These are phyloP conservation scores for Aureobasidium sp. DNA, from an alignment of 2,329 filamentous ascomycete genomes.

Conservation along the genomic window DNA sequence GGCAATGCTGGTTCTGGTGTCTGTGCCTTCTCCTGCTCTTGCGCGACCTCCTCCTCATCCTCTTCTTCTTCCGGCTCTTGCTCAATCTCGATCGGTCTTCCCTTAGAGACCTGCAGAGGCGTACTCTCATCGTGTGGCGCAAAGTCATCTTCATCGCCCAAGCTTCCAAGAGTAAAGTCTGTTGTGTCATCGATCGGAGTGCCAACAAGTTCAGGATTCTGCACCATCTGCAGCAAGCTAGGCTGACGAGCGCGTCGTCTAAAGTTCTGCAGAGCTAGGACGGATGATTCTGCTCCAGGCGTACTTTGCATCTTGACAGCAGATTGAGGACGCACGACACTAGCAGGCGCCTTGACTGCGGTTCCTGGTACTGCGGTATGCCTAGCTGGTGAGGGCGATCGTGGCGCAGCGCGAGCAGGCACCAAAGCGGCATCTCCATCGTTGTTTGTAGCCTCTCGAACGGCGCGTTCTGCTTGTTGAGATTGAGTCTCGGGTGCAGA, in stretches of 20 bases:
- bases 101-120: constrained; percentile 34
- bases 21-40: constrained; percentile 12
- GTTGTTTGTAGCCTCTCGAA: neutral
- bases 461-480: neutral
- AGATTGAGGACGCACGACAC: constrained; percentile 30
- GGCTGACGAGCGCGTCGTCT: constrained; percentile 40
- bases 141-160: constrained; percentile 35
- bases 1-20: neutral
- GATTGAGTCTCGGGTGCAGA: neutral
- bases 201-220: constrained; percentile 22
- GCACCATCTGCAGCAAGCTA: constrained; percentile 42
- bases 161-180: constrained; percentile 13
- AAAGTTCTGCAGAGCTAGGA: constrained; percentile 43
- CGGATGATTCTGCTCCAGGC: constrained; percentile 35
- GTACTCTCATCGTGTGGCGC: constrained; percentile 61
- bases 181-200: constrained; percentile 19
- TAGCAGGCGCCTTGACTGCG: constrained; percentile 15
- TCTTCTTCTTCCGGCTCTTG: neutral
- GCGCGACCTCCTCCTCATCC: neutral
- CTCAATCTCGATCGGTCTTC: neutral
- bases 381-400: constrained; percentile 25
- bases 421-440: constrained; percentile 13
- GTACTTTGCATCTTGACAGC: constrained; percentile 35
- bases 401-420: constrained; percentile 10
- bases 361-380: constrained; percentile 20